Percentiles rank a stretch among this genome's conserved stretches.
These are phyloP conservation scores for Trifolium repens DNA, from an alignment of 306 rosid species.

Conservation along the genomic window DNA sequence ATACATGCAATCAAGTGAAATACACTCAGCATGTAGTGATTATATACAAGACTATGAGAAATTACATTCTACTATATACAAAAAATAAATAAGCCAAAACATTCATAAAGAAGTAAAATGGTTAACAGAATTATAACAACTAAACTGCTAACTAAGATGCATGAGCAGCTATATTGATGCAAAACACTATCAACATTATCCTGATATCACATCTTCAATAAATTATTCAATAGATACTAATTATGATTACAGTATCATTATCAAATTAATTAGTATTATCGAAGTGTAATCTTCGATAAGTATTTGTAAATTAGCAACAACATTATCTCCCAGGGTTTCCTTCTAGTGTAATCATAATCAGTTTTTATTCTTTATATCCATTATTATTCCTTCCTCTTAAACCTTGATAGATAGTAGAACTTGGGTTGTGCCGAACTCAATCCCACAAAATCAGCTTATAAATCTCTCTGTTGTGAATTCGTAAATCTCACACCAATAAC, in stretches of 20 bases:
- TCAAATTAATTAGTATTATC: not conserved
- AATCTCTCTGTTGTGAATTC: too few relatives aligned
- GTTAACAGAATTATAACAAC: not conserved
- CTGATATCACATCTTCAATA: not conserved
- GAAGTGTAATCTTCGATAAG: not conserved
- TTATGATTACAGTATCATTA: not conserved
- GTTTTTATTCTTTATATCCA: not conserved
- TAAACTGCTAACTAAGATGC: not conserved
- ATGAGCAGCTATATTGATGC: not conserved
- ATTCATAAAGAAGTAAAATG: constrained; percentile 7
- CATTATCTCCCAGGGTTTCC: not conserved
- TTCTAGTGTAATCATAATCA: not conserved
- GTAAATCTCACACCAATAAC: too few relatives aligned
- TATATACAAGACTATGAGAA: not conserved
- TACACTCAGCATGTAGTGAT: too few relatives aligned
- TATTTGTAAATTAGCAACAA: not conserved
- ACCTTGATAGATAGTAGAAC: not conserved
- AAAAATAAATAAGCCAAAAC: not conserved
- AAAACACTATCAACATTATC: not conserved
- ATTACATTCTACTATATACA: not conserved
- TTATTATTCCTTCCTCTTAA: not conserved
- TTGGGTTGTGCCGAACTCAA: not conserved
- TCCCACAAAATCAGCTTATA: not conserved
- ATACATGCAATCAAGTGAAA: constrained; percentile 1
- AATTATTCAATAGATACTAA: not conserved